phyloP scores from a whole-genome alignment of 1,139 yeast genomes.

The Taiozyma sp. region DNA sequence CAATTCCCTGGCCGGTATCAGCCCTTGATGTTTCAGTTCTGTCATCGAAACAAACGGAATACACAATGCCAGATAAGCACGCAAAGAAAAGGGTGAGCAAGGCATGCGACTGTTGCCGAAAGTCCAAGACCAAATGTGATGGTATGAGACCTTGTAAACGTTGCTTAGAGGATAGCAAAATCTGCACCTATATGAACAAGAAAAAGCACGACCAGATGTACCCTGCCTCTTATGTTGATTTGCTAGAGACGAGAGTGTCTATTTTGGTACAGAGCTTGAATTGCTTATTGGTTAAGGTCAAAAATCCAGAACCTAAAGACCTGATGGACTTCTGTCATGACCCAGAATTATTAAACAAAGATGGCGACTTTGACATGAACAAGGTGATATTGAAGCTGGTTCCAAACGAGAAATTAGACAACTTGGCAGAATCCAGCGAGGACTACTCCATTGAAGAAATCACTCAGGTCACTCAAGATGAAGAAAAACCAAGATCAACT shows the following conservation, averaged over 20 bases:
- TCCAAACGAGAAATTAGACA: slow-evolving; percentile 19
- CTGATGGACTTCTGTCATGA: slow-evolving; percentile 13
- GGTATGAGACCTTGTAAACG: slow-evolving; percentile 74
- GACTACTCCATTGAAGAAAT: slow-evolving; percentile 20
- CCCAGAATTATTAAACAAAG: slow-evolving; percentile 13
- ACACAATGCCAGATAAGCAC: slow-evolving; percentile 3
- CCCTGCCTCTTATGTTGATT: slow-evolving; percentile 65
- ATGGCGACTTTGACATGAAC: slow-evolving; percentile 23
- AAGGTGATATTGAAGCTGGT: slow-evolving; percentile 20
- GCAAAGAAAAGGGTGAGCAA: slow-evolving; percentile 68
- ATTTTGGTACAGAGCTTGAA: slow-evolving; percentile 53
- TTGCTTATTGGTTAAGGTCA: slow-evolving; percentile 34
- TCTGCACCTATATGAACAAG: slow-evolving; percentile 72
- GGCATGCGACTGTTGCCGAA: slow-evolving; percentile 78
- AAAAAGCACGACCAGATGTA: slow-evolving; percentile 60
- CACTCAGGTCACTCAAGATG: slow-evolving; percentile 13
- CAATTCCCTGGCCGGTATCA: not conserved
- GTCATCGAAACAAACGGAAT: not conserved
- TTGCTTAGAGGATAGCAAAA: slow-evolving; percentile 65
- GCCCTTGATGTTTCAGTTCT: not conserved
- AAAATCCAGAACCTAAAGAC: slow-evolving; percentile 23
- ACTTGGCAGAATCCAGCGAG: slow-evolving; percentile 20
- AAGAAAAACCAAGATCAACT: not conserved
- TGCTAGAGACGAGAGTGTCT: slow-evolving; percentile 63
- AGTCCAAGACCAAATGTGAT: slow-evolving; percentile 73